These are phyloP conservation scores for Epichloe coenophiala DNA, from an alignment of 2,329 filamentous ascomycete species.

Conservation along the genomic window DNA sequence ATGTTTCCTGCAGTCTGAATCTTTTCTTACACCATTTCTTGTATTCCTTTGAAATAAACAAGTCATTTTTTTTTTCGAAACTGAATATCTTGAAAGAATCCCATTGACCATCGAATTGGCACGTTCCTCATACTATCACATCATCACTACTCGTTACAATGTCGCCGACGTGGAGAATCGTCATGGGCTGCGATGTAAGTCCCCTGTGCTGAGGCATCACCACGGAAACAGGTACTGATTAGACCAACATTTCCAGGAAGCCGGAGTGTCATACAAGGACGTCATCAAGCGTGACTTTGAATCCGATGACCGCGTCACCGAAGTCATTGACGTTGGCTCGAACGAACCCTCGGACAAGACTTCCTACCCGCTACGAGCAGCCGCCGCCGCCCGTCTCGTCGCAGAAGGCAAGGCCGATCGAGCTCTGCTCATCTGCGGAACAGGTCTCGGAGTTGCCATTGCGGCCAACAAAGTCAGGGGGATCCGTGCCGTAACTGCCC, in stretches of 20 bases:
- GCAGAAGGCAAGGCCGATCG: constrained; percentile 55
- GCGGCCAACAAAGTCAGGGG: constrained; percentile 80
- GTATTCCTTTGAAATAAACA: no score
- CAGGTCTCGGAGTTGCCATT: constrained; percentile 77
- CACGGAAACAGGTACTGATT: not conserved
- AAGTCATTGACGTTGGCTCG: constrained; percentile 64
- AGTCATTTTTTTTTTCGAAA: no score
- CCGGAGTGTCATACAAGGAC: constrained; percentile 67
- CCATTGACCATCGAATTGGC: no score
- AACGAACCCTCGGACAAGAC: constrained; percentile 55
- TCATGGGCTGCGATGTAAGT: constrained; percentile 40
- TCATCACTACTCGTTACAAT: constrained; percentile 15
- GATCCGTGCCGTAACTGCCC: constrained; percentile 80
- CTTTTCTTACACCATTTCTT: not conserved
- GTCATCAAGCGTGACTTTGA: constrained; percentile 62
- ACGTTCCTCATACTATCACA: not conserved
- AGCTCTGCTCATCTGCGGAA: constrained; percentile 72
- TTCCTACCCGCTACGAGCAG: constrained; percentile 68
- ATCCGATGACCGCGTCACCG: constrained; percentile 49
- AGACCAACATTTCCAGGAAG: constrained; percentile 34
- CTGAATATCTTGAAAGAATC: no score
- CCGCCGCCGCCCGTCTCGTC: constrained; percentile 53
- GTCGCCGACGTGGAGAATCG: constrained; percentile 38
- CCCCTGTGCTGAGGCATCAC: not conserved
- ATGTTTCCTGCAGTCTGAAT: not conserved